A percentile compares a stretch with the other conserved stretches of the same genome.
Conservation (phyloP, 495 filamentous ascomycete genomes). For the Bombardia bombarda region DNA sequence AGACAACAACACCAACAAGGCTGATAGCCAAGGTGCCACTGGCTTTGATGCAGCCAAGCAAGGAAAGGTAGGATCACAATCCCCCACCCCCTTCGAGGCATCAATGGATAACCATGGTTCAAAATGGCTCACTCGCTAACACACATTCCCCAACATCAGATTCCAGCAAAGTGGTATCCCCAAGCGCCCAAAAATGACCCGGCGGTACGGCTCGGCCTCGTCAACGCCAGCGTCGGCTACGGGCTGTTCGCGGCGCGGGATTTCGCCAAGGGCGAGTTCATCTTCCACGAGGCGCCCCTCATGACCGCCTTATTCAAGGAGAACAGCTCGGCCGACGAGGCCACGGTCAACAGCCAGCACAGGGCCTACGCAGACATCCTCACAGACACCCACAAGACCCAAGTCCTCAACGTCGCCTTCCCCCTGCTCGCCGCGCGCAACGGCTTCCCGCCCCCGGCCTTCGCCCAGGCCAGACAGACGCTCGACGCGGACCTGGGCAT, state of each 20-base stretch:
- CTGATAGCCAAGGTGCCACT: background rate
- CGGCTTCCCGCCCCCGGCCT: conserved; percentile 2
- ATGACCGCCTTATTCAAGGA: conserved; percentile 19
- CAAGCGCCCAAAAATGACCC: conserved; percentile 7
- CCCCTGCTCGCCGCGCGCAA: conserved; percentile 9
- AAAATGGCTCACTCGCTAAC: background rate
- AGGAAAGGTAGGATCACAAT: conserved; percentile 6
- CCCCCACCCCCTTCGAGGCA: background rate
- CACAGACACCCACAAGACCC: background rate
- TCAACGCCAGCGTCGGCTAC: conserved; percentile 16
- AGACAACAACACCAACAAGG: background rate
- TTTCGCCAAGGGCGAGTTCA: conserved; percentile 15
- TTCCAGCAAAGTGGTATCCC: conserved; percentile 7
- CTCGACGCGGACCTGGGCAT: conserved; percentile 1
- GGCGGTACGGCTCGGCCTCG: conserved; percentile 14
- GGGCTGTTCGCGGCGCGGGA: conserved; percentile 22
- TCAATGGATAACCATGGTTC: background rate
- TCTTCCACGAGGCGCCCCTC: conserved; percentile 20
- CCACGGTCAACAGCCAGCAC: conserved; percentile 5
- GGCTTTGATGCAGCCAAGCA: conserved; percentile 20
- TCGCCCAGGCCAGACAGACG: background rate
- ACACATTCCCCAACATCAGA: too few species aligned
- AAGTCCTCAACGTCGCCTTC: conserved; percentile 6
- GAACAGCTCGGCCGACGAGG: conserved; percentile 4
- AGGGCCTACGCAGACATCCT: conserved; percentile 6